phyloP scores from a whole-genome alignment of 371 early-diverging fungal species.

The Chytridium lagenaria region DNA sequence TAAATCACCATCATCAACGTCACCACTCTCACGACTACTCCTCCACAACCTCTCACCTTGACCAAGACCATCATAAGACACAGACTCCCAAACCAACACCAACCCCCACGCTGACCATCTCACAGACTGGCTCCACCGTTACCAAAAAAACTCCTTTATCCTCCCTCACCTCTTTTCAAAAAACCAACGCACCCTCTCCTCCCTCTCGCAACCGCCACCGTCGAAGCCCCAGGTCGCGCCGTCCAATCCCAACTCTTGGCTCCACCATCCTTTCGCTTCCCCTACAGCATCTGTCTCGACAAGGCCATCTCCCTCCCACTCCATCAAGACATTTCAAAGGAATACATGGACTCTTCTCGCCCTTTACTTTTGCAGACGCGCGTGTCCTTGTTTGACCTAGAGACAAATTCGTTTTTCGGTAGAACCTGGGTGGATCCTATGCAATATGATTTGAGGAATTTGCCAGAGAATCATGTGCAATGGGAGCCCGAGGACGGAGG shows the following conservation, averaged over 20 bases:
- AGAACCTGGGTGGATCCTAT: slow-evolving; percentile 46
- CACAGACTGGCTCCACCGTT: slow-evolving; percentile 12
- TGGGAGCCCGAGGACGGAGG: not conserved
- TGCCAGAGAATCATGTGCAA: slow-evolving; percentile 4
- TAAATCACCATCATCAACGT: slow-evolving; percentile 3
- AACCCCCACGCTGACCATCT: too few relatives aligned
- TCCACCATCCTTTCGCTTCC: slow-evolving; percentile 30
- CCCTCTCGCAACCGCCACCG: slow-evolving; percentile 2
- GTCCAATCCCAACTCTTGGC: slow-evolving; percentile 20
- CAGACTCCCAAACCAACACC: too few relatives aligned
- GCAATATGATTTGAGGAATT: slow-evolving; percentile 26
- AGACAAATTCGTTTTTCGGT: slow-evolving; percentile 45
- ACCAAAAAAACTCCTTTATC: slow-evolving; percentile 7
- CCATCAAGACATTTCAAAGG: slow-evolving; percentile 15
- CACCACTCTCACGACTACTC: not conserved
- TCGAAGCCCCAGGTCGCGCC: not conserved
- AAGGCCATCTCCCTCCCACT: slow-evolving; percentile 26
- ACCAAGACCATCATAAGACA: slow-evolving; percentile 3
- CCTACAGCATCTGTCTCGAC: slow-evolving; percentile 27
- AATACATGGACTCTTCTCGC: slow-evolving; percentile 15
- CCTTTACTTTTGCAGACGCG: slow-evolving; percentile 37
- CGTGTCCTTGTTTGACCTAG: slow-evolving; percentile 48
- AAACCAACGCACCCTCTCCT: not conserved
- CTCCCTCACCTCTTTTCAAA: not conserved
- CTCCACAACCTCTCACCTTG: not conserved